Evolutionary conservation across 192 early-diverging fungal species (phyloP).

Genomic region (Backusella tarrabulga): DNA sequence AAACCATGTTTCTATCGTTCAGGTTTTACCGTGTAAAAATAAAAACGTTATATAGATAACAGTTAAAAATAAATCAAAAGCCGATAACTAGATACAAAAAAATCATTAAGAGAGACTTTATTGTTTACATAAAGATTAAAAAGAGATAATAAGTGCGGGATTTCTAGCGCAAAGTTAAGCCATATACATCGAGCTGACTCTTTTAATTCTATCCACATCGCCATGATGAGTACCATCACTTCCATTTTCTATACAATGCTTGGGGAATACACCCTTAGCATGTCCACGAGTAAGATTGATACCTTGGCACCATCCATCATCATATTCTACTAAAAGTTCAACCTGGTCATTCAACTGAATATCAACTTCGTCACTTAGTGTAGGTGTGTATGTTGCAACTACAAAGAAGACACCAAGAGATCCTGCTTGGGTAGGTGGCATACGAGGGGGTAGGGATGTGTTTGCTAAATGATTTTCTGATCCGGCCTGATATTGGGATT

Average conservation of each 20-base stretch:
- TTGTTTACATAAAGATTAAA: slow-evolving; percentile 2
- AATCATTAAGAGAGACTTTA: background rate
- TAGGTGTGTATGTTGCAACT: slow-evolving; percentile 49
- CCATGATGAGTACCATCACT: background rate
- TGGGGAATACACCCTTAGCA: slow-evolving; percentile 54
- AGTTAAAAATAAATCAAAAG: too few relatives aligned
- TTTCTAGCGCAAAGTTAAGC: background rate
- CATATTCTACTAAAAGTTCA: slow-evolving; percentile 53
- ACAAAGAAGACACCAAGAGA: slow-evolving; percentile 51
- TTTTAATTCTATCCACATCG: background rate
- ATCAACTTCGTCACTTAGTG: slow-evolving; percentile 56
- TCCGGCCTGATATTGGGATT: slow-evolving; percentile 4
- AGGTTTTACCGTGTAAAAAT: too few relatives aligned
- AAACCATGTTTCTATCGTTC: too few relatives aligned
- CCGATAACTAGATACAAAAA: too few relatives aligned
- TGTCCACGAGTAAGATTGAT: slow-evolving; percentile 49
- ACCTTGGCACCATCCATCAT: slow-evolving; percentile 62
- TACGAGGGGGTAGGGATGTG: background rate
- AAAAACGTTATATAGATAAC: too few relatives aligned
- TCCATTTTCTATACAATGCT: slow-evolving; percentile 45
- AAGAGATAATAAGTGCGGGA: background rate
- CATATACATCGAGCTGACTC: slow-evolving; percentile 25
- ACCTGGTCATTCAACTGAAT: slow-evolving; percentile 53
- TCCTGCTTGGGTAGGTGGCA: slow-evolving; percentile 25
- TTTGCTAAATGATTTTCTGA: background rate